Base-by-base conservation (phyloP, 2,329 filamentous ascomycete genomes). In the Aspergillus sergii region DNA sequence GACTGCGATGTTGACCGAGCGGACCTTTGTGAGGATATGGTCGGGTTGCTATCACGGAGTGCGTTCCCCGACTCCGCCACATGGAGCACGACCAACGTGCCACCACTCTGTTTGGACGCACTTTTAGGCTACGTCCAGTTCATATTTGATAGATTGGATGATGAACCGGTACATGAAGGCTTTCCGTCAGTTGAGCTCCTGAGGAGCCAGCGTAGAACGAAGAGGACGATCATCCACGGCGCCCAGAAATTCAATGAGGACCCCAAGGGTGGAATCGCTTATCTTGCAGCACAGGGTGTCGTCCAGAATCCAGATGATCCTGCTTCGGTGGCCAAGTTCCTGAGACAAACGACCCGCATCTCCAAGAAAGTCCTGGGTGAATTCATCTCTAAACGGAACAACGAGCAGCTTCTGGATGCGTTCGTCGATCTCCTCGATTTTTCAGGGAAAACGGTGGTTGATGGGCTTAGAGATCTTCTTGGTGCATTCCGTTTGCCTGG, bases 71-170 rank as follows among this genome's bases (percentile, higher is more conserved):
- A 99, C 76, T 97, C 95, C 10, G 95, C 94, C 7, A 97, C 94
- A 7, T 99, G 95, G 95, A 99, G 96, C 76, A 99, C 95, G 12
- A 97, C 94, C 6, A 99, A 96, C 74, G 96, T 99, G 1, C 95
- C 95, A 19, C 95, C 95, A 0, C 82, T 99, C 3, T 99, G 95
- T 72, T 83, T 99, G 26, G 95, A 99, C 79, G 93, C 95, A 11
- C 83, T 99, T 12, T 83, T 99, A 28, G 90, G 93, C 19, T 98
- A 94, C 71, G 88, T 99, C 39, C 94, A 97, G 73, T 97, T 93
- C 68, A 90, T 99, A 68, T 91, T 93, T 1, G 93, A 97, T 75
- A 87, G 95, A 60, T 80, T 98, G 21, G 87, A 96, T 57, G 87
- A 95, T 59, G 82, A 87, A 30, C 88, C 91, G 0, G 76, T 80